These are phyloP conservation scores for Ustilago esculenta DNA, from an alignment of 1,284 basidiomycete genomes.

Conservation along the genomic window DNA sequence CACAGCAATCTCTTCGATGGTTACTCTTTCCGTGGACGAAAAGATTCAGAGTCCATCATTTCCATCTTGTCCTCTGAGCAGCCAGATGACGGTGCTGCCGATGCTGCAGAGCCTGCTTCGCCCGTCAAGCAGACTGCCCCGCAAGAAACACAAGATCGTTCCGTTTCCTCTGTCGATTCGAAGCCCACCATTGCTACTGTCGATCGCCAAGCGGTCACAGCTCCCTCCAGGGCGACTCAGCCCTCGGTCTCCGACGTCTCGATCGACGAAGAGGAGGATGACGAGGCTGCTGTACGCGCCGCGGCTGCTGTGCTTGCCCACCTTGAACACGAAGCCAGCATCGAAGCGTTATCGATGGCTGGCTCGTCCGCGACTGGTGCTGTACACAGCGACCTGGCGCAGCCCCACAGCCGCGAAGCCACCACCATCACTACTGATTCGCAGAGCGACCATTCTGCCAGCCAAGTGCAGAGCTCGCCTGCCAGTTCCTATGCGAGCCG, in stretches of 20 bases:
- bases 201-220: conserved; percentile 1
- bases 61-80: conserved; percentile 39
- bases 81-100: conserved; percentile 16
- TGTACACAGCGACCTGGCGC: conserved; percentile 5
- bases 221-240: background rate
- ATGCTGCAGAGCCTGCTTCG: conserved; percentile 8
- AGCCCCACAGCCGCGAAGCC: conserved; percentile 37
- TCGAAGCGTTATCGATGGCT: conserved; percentile 24
- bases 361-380: conserved; percentile 12
- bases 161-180: background rate
- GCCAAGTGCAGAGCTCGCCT: conserved; percentile 41
- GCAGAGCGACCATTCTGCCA: conserved; percentile 46
- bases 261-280: conserved; percentile 52
- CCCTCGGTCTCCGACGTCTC: conserved; percentile 17
- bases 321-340: conserved; percentile 52
- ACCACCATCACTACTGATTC: conserved; percentile 41
- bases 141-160: background rate
- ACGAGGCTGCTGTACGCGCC: conserved; percentile 51
- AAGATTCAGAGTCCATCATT: conserved; percentile 56
- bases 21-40: conserved; percentile 60
- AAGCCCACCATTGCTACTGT: conserved; percentile 3
- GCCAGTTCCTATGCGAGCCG: conserved; percentile 42
- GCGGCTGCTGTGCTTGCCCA: conserved; percentile 60
- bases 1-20: conserved; percentile 58
- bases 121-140: conserved; percentile 12